Base-by-base conservation (phyloP, 1,284 basidiomycete species). In the Trichosporon sp. region DNA sequence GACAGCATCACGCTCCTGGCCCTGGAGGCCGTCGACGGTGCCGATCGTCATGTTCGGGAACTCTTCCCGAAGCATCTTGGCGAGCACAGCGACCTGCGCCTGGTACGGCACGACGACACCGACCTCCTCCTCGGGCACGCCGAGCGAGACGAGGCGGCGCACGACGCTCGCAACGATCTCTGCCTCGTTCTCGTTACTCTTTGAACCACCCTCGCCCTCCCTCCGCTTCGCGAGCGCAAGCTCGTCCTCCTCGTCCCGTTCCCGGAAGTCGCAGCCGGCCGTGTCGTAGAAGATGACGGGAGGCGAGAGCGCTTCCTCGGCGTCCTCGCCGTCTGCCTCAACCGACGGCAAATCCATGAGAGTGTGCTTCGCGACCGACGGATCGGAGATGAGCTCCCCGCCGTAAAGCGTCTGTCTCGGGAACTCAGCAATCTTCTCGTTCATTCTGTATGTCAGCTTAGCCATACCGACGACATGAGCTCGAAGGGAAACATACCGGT, bases 101-200 rank as follows among this genome's bases (percentile, higher is more conserved):
- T 96, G 94, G 82, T 97, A 97, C 88, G 97, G 96, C 3, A 94
- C 93, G 71, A 99, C 91, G 67, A 99, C 87, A 0, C 93, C 93
- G 69, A 99, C 93, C 77, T 96, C 91, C 0, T 84, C 84, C 0
- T 93, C 87, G 0, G 86, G 80, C 0, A 99, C 83, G 0, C 94
- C 93, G 2, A 87, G 86, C 5, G 82, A 83, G 71, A 94, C 92
- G 79, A 98, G 84, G 76, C 88, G 89, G 51, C 90, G 88, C 0
- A 94, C 90, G 90, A 94, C 96, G 71, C 87, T 87, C 76, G 89
- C 89, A 0, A 97, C 94, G 1, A 98, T 87, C 10, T 88, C 89
- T 0, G 91, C 93, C 78, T 99, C 96, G 79, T 98, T 97, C 83
- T 94, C 93, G 78, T 99, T 99, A 76, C 89, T 91, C 76, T 91